Evolutionary conservation across 208 protist genomes (phyloP), one percentile per base, ranked within the genome.

Genomic region (Crithidia expoeki): DNA sequence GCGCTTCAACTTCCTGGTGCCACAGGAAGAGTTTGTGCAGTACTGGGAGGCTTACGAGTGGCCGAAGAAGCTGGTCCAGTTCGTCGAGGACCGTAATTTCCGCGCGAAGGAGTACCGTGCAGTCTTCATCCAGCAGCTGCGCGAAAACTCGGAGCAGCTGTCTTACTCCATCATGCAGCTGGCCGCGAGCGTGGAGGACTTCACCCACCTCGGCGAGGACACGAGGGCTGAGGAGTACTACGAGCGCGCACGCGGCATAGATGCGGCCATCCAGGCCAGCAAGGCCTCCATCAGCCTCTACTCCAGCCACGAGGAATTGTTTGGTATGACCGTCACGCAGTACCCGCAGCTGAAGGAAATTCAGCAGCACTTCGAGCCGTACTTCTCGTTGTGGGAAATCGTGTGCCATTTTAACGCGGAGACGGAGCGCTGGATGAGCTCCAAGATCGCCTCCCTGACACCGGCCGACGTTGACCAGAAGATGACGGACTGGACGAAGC

Each of bases 11-110:
- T 92, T 94, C 56, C 60, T 91, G 12, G 84, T 96, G 61, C 72
- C 84, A 9, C 66, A 91, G 16, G 81, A 90, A 5, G 88, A 90
- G 46, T 97, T 91, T 69, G 79, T 87, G 47, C 60, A 70, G 56
- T 98, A 97, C 79, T 95, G 92, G 80, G 84, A 84, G 19, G 92
- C 85, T 28, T 96, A 93, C 76, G 86, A 94, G 73, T 98, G 95
- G 90, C 95, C 95, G 11, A 83, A 88, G 81, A 92, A 86, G 66
- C 72, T 97, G 66, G 89, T 92, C 64, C 90, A 97, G 81, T 81
- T 85, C 53, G 77, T 96, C 16, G 90, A 97, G 80, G 90, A 96
- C 69, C 78, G 83, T 36, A 93, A 94, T 69, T 97, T 96, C 79
- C 86, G 88, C 33, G 91, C 84, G 73, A 96, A 94, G 79, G 94